Conservation (phyloP, 2,329 filamentous ascomycete genomes). For the Xylariaceae sp. region DNA sequence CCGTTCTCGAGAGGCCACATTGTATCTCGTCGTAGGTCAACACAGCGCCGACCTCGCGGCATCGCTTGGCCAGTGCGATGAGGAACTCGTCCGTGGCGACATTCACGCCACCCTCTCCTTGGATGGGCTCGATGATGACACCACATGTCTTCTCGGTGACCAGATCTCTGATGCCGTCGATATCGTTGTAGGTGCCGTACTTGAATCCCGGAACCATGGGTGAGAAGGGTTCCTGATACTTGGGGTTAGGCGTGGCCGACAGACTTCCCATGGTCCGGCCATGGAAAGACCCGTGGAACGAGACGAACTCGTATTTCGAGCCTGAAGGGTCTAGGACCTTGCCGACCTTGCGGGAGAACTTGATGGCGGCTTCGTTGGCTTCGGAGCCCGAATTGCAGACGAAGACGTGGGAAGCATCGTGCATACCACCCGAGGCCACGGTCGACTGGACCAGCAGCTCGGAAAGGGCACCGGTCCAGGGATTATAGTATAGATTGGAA, state of each 20-base stretch:
- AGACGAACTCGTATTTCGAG: slow-evolving; percentile 76
- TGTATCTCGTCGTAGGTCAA: slow-evolving; percentile 97
- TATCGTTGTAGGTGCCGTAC: slow-evolving; percentile 81
- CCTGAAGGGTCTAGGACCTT: slow-evolving; percentile 67
- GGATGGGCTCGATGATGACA: slow-evolving; percentile 94
- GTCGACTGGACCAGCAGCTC: slow-evolving; percentile 81
- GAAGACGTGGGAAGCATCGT: slow-evolving; percentile 73
- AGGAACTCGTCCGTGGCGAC: slow-evolving; percentile 80
- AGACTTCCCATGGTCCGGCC: slow-evolving; percentile 92
- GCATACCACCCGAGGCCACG: slow-evolving; percentile 72
- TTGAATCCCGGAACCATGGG: slow-evolving; percentile 94
- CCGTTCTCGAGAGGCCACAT: slow-evolving; percentile 84
- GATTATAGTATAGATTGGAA: slow-evolving; percentile 96
- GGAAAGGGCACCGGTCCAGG: slow-evolving; percentile 86
- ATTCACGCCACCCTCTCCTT: slow-evolving; percentile 92
- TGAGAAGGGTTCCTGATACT: slow-evolving; percentile 91
- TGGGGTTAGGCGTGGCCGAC: slow-evolving; percentile 95
- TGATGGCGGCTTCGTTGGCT: slow-evolving; percentile 96
- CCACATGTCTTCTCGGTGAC: slow-evolving; percentile 85
- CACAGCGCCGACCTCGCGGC: slow-evolving; percentile 80
- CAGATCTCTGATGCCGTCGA: slow-evolving; percentile 62
- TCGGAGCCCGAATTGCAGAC: slow-evolving; percentile 95
- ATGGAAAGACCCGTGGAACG: slow-evolving; percentile 89
- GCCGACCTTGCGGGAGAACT: slow-evolving; percentile 90
- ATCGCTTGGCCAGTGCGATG: slow-evolving; percentile 73